Percentiles rank a stretch among this genome's conserved stretches.
Conservation (phyloP, 2,329 filamentous ascomycete genomes). For the Botryotinia calthae region DNA sequence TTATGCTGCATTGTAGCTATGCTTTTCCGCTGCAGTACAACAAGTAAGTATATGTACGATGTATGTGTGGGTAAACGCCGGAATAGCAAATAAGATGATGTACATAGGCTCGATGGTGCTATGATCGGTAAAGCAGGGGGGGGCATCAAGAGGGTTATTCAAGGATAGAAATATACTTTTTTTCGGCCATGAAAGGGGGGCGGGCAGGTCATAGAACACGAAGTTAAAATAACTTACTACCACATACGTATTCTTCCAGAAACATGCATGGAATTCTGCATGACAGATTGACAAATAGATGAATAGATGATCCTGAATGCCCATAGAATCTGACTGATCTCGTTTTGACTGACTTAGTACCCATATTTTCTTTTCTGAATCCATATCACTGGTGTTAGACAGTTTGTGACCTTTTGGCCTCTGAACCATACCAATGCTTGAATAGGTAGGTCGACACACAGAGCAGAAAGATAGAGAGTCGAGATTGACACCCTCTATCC, state of each 20-base stretch:
- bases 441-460: neutral
- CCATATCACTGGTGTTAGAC: neutral
- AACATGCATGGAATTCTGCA: constrained; percentile 18
- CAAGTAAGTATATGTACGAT: constrained; percentile 6
- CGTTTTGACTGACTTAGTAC: neutral
- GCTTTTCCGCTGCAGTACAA: constrained; percentile 17
- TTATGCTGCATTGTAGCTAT: constrained; percentile 8
- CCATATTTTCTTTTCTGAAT: neutral
- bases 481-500: neutral
- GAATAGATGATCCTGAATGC: neutral
- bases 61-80: neutral
- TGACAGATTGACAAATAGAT: constrained; percentile 10
- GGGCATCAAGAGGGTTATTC: neutral
- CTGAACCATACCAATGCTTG: neutral
- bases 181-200: constrained; percentile 11
- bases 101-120: neutral
- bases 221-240: constrained; percentile 18
- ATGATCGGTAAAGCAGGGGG: constrained; percentile 11
- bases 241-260: constrained; percentile 18
- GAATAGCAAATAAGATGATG: constrained; percentile 12
- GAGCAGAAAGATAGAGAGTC: neutral
- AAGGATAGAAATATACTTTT: constrained; percentile 10
- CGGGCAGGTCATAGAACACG: constrained; percentile 15
- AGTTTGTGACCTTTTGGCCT: neutral
- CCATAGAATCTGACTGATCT: neutral